Base-by-base conservation (phyloP, 2,329 filamentous ascomycete genomes). In the Monilinia laxa region DNA sequence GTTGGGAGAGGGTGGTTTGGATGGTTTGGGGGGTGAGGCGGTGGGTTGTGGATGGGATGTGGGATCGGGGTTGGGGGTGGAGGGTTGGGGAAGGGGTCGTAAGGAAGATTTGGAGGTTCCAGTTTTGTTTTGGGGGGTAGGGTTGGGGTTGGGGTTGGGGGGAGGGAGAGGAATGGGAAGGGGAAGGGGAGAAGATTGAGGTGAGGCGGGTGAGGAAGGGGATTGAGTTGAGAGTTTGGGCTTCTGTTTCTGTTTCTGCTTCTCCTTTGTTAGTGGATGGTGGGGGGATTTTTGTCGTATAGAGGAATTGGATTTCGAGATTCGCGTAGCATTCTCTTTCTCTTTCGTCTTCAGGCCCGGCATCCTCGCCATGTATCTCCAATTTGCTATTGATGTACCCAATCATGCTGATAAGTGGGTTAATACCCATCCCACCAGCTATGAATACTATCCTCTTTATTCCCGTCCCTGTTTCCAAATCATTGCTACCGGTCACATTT, bases 371-470 rank as follows among this genome's bases (percentile, higher is more conserved):
- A 7, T 28, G 2, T 9, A 20, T 58, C 23, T 28, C 4, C 4
- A 58, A 7, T 58, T 12, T 23, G 3, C 23, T 10, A 25, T 58
- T 38, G 38, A 58, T 45, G 7, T 18, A 28, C 5, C 38, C 18
- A 7, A 58, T 5, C 38, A 58, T 58, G 10, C 55, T 58, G 16
- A 58, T 45, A 3, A 58, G 40, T 12, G 55, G 55, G 11, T 58
- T 58, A 14, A 58, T 20, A 14, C 55, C 55, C 55, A 58, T 58
- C 25, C 55, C 55, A 12, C 55, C 55, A 12, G 55, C 55, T 20
- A 58, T 45, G 23, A 58, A 58, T 11, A 58, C 16, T 4, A 58
- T 18, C 18, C 40, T 58, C 2, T 23, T 52, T 4, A 25, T 45
- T 3, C 25, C 23, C 1, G 7, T 18, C 2, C 18, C 38, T 1